phyloP scores from a whole-genome alignment of 2,329 filamentous ascomycete genomes.

The Coniochaeta sp. region DNA sequence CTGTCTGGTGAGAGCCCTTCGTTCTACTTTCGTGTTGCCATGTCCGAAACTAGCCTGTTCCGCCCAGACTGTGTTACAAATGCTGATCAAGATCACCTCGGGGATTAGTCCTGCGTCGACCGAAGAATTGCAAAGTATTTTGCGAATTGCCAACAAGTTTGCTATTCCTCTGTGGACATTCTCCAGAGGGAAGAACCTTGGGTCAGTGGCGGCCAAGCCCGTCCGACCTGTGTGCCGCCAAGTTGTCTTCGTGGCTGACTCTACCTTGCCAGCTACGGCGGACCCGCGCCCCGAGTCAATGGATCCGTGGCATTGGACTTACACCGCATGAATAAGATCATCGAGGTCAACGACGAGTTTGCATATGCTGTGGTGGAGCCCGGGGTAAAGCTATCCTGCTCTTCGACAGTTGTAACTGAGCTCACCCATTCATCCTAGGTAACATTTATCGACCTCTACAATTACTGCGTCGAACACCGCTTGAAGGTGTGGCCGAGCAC shows the following conservation, averaged over 20 bases:
- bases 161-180: slow-evolving; percentile 23
- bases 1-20: slow-evolving; percentile 21
- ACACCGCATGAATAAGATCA: slow-evolving; percentile 33
- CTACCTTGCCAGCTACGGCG: slow-evolving; percentile 31
- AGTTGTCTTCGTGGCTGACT: not conserved
- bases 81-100: slow-evolving; percentile 3
- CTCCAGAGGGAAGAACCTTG: slow-evolving; percentile 33
- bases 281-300: slow-evolving; percentile 35
- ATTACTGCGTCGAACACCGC: slow-evolving; percentile 28
- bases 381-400: slow-evolving; percentile 23
- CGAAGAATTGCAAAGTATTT: slow-evolving; percentile 21
- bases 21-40: not conserved
- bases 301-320: slow-evolving; percentile 38
- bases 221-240: not conserved
- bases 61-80: no score
- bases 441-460: slow-evolving; percentile 35
- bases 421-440: not conserved
- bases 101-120: slow-evolving; percentile 20
- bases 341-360: slow-evolving; percentile 34
- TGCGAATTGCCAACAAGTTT: slow-evolving; percentile 25
- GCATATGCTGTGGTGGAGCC: slow-evolving; percentile 36
- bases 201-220: slow-evolving; percentile 16
- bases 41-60: no score
- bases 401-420: not conserved
- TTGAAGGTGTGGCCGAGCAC: slow-evolving; percentile 38